Evolutionary conservation across 352 stramenopile species (phyloP), one percentile per base, ranked within the genome.

Genomic region (Globisporangium recalcitrans): DNA sequence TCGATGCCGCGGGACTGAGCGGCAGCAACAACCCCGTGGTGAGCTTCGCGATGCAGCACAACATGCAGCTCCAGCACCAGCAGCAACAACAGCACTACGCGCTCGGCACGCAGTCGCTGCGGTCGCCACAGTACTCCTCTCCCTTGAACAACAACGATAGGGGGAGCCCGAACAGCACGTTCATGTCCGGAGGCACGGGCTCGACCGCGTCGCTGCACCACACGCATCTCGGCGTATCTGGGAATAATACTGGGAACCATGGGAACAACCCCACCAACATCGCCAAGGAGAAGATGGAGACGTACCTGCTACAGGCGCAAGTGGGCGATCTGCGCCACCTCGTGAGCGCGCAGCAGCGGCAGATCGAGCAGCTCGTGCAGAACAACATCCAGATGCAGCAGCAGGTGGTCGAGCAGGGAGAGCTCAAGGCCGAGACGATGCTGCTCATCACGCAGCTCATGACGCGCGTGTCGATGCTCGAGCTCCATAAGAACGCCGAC

Each of bases 391-490:
- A 85, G 58, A 79, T 93, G 74, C 82, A 93, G 63, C 82, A 91
- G 64, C 82, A 91, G 60, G 62, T 93, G 34, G 70, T 91, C 4
- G 82, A 91, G 54, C 82, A 91, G 49, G 82, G 92, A 62, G 82
- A 93, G 52, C 68, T 87, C 34, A 91, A 91, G 65, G 81, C 85
- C 65, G 85, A 91, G 70, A 93, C 85, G 55, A 92, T 85, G 76
- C 76, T 90, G 29, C 68, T 93, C 9, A 89, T 93, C 63, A 93
- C 80, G 52, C 80, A 93, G 61, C 70, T 93, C 60, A 91, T 93
- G 82, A 93, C 82, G 26, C 82, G 85, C 51, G 80, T 93, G 31
- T 92, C 85, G 22, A 63, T 88, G 61, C 76, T 93, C 22, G 85
- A 93, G 52, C 60, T 93, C 36, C 71, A 85, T 36, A 75, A 77